Evolutionary conservation across 2,329 filamentous ascomycete genomes (phyloP), one percentile per base, ranked within the genome.

Genomic region (Sodiomyces alkalinus): DNA sequence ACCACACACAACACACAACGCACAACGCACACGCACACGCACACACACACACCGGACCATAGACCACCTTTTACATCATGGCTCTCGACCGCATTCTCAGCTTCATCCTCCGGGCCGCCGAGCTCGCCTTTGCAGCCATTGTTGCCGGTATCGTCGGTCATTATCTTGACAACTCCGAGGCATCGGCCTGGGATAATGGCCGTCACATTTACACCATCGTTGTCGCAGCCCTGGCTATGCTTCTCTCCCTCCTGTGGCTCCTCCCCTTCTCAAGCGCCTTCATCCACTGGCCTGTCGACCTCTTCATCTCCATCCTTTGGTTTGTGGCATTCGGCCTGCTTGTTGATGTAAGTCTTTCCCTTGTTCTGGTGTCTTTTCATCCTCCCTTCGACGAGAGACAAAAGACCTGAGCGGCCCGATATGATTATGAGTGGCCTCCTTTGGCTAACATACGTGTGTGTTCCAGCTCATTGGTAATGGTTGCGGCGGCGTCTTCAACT

Each of bases 151-250:
- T 83, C 35, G 71, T 75, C 33, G 76, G 74, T 28, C 48, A 68
- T 38, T 78, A 77, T 48, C 67, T 85, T 16, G 63, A 72, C 45
- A 39, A 52, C 3, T 55, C 56, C 28, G 34, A 55, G 14, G 49
- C 58, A 19, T 58, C 61, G 29, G 51, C 58, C 33, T 74, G 68
- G 62, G 54, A 60, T 12, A 54, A 67, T 21, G 72, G 64, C 19
- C 73, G 79, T 32, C 74, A 76, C 56, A 81, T 86, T 53, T 86
- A 82, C 58, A 69, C 77, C 25, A 68, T 79, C 44, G 68, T 81
- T 12, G 63, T 85, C 21, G 74, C 80, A 3, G 74, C 62, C 13
- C 44, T 86, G 12, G 70, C 74, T 9, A 70, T 85, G 30, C 48
- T 86, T 22, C 56, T 81, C n/a, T 60, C 69, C 5, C 52, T 86